phyloP scores from a whole-genome alignment of 108 stramenopile genomes.

The Nannochloropsis oceanica region DNA sequence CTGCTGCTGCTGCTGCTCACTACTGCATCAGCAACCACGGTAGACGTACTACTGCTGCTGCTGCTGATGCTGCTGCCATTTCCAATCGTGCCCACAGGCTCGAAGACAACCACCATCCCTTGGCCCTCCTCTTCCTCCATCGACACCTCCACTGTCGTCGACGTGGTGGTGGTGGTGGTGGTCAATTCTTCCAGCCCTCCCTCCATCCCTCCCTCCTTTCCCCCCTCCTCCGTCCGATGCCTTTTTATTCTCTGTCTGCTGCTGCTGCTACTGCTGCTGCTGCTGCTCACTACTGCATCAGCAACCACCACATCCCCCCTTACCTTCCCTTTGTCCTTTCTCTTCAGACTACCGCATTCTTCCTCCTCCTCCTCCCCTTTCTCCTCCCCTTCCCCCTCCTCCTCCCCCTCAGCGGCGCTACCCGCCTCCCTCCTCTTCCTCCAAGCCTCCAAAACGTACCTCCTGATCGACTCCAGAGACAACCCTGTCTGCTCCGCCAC shows the following conservation, averaged over 20 bases:
- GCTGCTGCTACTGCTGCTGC: background rate
- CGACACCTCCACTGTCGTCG: background rate
- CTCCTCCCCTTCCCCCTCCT: background rate
- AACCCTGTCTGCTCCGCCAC: background rate
- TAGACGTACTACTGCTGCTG: too few relatives aligned
- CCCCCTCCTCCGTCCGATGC: background rate
- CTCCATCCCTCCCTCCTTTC: background rate
- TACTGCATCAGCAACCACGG: too few relatives aligned
- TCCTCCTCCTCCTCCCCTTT: conserved; percentile 1
- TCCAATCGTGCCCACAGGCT: background rate
- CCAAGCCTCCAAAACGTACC: background rate
- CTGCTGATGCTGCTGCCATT: too few relatives aligned
- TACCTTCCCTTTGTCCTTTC: background rate
- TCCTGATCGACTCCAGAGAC: background rate
- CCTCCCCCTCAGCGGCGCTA: background rate
- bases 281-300: background rate
- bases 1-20: background rate
- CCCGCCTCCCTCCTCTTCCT: background rate
- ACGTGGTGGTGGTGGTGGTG: background rate
- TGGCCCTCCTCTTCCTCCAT: background rate
- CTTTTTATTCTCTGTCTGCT: background rate
- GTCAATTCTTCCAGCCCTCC: background rate
- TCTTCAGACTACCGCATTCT: background rate
- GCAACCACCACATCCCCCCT: background rate
- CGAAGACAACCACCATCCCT: background rate